phyloP scores from a whole-genome alignment of 2,329 filamentous ascomycete species.

The Proliferodiscus dingleyae region DNA sequence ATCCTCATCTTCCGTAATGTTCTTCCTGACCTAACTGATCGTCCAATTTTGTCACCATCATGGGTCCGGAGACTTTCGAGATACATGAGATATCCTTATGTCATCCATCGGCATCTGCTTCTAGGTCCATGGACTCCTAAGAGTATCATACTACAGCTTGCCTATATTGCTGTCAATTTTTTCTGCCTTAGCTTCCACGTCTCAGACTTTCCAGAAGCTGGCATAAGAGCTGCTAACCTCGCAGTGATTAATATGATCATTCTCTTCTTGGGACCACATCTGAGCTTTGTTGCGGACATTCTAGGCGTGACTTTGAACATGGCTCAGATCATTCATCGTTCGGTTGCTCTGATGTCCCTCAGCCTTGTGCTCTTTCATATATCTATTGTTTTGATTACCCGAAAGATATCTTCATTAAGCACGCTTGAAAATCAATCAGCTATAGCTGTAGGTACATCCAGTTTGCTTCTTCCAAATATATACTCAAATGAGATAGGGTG shows the following conservation, averaged over 20 bases:
- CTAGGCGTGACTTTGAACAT: constrained; percentile 19
- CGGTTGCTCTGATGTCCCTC: constrained; percentile 15
- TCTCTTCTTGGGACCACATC: constrained; percentile 20
- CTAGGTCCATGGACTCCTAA: constrained; percentile 13
- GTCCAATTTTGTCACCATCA: too few species aligned
- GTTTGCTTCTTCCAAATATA: not conserved
- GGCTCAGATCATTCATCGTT: constrained; percentile 16
- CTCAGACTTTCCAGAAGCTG: constrained; percentile 9
- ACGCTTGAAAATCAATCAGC: constrained; percentile 5
- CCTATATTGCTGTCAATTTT: constrained; percentile 11
- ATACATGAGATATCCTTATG: constrained; percentile 13
- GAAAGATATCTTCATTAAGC: constrained; percentile 2
- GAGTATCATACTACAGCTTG: constrained; percentile 11
- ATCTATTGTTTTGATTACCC: not conserved
- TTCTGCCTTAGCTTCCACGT: constrained; percentile 14
- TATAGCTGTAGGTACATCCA: constrained; percentile 17
- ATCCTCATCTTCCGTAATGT: too few species aligned
- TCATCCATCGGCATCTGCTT: constrained; percentile 10
- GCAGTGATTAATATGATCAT: constrained; percentile 17
- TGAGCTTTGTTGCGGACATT: constrained; percentile 22
- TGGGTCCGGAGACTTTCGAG: too few species aligned
- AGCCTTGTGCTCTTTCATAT: constrained; percentile 2
- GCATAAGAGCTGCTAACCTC: constrained; percentile 13
- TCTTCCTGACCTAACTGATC: too few species aligned
- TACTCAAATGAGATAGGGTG: constrained; percentile 11